These are phyloP conservation scores for Torrubiella hemipterigena DNA, from an alignment of 2,329 filamentous ascomycete species.

Conservation along the genomic window DNA sequence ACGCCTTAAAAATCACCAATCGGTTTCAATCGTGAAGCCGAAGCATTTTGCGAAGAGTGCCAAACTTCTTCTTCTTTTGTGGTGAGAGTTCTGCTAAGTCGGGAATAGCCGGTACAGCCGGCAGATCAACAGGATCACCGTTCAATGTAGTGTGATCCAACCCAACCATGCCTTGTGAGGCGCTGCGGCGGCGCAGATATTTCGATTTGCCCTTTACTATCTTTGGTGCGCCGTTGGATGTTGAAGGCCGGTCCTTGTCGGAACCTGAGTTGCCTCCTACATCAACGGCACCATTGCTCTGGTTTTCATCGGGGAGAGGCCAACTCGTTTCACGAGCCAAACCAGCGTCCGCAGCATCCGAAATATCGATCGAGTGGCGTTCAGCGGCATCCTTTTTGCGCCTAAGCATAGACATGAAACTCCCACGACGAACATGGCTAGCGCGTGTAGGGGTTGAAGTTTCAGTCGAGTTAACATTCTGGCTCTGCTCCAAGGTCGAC, in stretches of 20 bases:
- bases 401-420: conserved; percentile 48
- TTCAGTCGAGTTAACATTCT: too few species aligned
- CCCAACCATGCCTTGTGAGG: conserved; percentile 19
- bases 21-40: conserved; percentile 29
- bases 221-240: conserved; percentile 17
- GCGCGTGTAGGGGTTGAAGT: too few species aligned
- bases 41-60: conserved; percentile 53
- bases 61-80: conserved; percentile 55
- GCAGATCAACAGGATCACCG: background rate
- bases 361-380: too few species aligned
- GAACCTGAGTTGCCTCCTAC: conserved; percentile 15
- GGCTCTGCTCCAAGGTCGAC: too few species aligned
- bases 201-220: conserved; percentile 12
- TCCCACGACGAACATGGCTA: conserved; percentile 34
- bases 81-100: conserved; percentile 7
- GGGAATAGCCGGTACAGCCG: too few species aligned
- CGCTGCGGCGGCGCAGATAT: conserved; percentile 23
- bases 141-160: conserved; percentile 4
- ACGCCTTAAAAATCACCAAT: background rate
- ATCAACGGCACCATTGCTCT: conserved; percentile 19
- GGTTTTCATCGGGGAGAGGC: conserved; percentile 19
- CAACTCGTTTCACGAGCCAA: conserved; percentile 19
- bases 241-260: conserved; percentile 19
- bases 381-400: conserved; percentile 42
- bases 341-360: too few species aligned